Evolutionary conservation across 805 yeast genomes (phyloP), one percentile per base, ranked within the genome.

Genomic region (Diddensiella santjacobensis): DNA sequence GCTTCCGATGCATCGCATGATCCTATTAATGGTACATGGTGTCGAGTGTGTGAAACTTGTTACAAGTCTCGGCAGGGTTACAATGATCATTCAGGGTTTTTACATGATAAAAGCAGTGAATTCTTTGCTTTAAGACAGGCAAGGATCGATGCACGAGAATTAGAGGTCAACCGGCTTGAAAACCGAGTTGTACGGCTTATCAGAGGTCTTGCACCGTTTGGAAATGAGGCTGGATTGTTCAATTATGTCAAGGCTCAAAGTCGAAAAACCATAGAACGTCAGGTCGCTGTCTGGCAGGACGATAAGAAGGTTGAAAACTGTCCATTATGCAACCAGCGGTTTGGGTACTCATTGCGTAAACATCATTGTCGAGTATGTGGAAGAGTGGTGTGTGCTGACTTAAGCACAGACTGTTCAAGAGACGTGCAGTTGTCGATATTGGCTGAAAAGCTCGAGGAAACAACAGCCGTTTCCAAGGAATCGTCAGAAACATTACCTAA

Each of bases 321-420:
- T 62, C 71, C 75, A 4, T 68, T 85, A 4, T 91, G 99, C 58
- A 63, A 69, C 11, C 69, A 72, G 10, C 58, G 60, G 24, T 93
- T 88, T 63, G 71, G 75, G 8, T 66, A 84, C 39, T 61, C 79
- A 0, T 56, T 77, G 20, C 69, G 97, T 44, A 87, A 84, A 55
- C 98, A 93, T 62, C 99, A 91, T 63, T 93, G 99, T 64, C 70
- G 98, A 31, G 64, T 89, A 22, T 91, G 99, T 69, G 98, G 98
- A 0, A 60, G 66, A 22, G 78, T 85, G 1, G 87, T 88, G 0
- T 91, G 97, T 67, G 95, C 84, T 22, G 83, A 81, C 55, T 57
- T 64, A 44, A 67, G 51, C 42, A 75, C 71, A 5, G 81, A 70
- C 11, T 91, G 99, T 63, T 88, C 96, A 0, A 78, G 81, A 61